phyloP scores from a whole-genome alignment of 148 eudicot genomes.

The Chenopodium suecicum region DNA sequence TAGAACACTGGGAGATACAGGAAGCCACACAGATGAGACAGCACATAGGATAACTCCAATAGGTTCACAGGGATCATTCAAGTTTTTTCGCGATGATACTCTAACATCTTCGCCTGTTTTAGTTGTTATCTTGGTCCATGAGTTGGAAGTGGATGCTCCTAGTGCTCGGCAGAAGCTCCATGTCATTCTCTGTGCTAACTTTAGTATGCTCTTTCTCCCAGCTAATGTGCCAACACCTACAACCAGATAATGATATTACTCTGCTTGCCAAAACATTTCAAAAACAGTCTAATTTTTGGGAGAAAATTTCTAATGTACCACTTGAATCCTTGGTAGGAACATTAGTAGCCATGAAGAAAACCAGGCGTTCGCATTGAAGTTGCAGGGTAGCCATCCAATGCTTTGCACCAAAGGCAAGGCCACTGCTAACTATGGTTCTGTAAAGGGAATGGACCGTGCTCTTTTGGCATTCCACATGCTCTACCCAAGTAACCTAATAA shows the following conservation, averaged over 20 bases:
- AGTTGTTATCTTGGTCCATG: constrained; percentile 77
- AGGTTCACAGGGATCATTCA: constrained; percentile 87
- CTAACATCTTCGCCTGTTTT: constrained; percentile 89
- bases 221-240: constrained; percentile 84
- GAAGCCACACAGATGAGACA: constrained; percentile 83
- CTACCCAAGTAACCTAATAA: constrained; percentile 87
- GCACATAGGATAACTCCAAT: constrained; percentile 77
- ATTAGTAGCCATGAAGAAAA: constrained; percentile 90
- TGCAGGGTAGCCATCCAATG: constrained; percentile 88
- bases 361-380: constrained; percentile 82
- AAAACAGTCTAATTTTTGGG: background rate
- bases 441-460: constrained; percentile 61
- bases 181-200: constrained; percentile 93
- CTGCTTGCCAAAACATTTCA: background rate
- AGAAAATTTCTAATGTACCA: constrained; percentile 34
- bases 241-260: background rate
- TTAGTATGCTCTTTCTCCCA: constrained; percentile 88
- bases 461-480: constrained; percentile 86
- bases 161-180: constrained; percentile 69
- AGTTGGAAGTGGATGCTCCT: constrained; percentile 75
- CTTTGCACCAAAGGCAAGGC: constrained; percentile 86
- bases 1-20: constrained; percentile 59
- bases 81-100: constrained; percentile 74
- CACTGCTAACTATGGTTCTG: constrained; percentile 73
- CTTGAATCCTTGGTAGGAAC: constrained; percentile 86